phyloP scores from a whole-genome alignment of 2,329 filamentous ascomycete species.

The Zymoseptoria ardabiliae region DNA sequence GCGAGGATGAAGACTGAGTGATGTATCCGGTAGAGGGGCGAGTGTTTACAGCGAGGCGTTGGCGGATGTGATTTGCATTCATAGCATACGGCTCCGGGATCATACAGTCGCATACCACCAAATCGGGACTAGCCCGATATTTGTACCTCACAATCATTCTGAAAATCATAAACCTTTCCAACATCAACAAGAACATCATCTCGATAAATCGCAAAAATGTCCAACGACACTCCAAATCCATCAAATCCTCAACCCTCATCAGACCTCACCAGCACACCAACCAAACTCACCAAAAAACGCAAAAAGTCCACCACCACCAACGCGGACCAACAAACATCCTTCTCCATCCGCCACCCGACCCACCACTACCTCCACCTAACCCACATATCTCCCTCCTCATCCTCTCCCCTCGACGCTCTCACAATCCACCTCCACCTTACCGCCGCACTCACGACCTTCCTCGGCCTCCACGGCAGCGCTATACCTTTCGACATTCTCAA shows the following conservation, averaged over 20 bases:
- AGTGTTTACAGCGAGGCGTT: not conserved
- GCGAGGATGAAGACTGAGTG: constrained; percentile 19
- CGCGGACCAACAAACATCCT: constrained; percentile 21
- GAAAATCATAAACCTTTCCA: not conserved
- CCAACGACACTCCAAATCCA: not conserved
- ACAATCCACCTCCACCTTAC: constrained; percentile 58
- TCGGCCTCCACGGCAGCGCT: constrained; percentile 60
- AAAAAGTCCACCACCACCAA: constrained; percentile 14
- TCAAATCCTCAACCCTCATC: constrained; percentile 8
- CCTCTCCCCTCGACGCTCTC: constrained; percentile 48
- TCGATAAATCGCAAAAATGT: not conserved
- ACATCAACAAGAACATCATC: not conserved
- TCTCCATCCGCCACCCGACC: constrained; percentile 33
- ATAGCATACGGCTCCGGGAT: not conserved
- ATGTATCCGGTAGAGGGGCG: not conserved
- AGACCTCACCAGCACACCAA: constrained; percentile 2
- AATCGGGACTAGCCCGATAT: not conserved
- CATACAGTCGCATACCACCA: not conserved
- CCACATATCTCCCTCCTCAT: constrained; percentile 21
- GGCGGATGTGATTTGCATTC: not conserved
- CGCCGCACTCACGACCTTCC: constrained; percentile 57
- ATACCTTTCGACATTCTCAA: constrained; percentile 66
- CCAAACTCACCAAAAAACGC: constrained; percentile 10
- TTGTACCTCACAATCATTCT: not conserved
- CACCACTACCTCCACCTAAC: constrained; percentile 39